phyloP scores from a whole-genome alignment of 2,329 filamentous ascomycete genomes.

The Beauveria rudraprayagi region DNA sequence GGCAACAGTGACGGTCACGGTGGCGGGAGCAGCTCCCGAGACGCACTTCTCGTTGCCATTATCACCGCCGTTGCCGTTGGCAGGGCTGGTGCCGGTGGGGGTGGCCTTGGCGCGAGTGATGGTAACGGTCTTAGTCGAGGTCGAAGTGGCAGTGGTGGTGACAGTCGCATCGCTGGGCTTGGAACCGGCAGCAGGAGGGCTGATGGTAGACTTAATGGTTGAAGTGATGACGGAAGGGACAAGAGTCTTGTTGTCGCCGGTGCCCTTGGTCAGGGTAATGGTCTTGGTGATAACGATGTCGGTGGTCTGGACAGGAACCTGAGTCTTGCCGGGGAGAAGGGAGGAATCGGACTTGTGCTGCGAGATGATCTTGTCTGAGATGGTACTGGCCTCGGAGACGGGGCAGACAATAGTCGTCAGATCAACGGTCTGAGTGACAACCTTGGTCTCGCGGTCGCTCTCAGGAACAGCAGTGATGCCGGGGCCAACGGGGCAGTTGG shows the following conservation, averaged over 20 bases:
- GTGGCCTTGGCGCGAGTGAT: constrained; percentile 20
- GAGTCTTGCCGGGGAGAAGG: constrained; percentile 24
- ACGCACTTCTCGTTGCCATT: neutral
- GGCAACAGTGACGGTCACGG: constrained; percentile 17
- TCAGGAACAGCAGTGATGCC: constrained; percentile 28
- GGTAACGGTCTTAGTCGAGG: constrained; percentile 28
- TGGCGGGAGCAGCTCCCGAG: constrained; percentile 7
- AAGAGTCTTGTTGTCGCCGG: constrained; percentile 19
- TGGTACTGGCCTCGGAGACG: constrained; percentile 31
- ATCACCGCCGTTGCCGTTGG: neutral
- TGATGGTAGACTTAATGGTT: constrained; percentile 28
- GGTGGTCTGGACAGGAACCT: constrained; percentile 15
- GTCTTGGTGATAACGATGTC: constrained; percentile 25
- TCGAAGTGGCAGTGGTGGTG: constrained; percentile 30
- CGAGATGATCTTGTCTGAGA: constrained; percentile 32
- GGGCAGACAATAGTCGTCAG: constrained; percentile 39
- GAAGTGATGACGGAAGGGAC: constrained; percentile 36
- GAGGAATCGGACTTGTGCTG: constrained; percentile 18
- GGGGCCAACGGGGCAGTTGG: constrained; percentile 42
- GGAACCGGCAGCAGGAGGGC: constrained; percentile 18
- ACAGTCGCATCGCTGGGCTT: constrained; percentile 23
- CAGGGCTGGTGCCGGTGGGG: constrained; percentile 8
- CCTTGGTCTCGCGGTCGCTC: constrained; percentile 24
- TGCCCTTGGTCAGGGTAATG: constrained; percentile 28
- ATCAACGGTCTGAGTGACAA: constrained; percentile 31